Evolutionary conservation across 441 rosid species (phyloP), one percentile per base, ranked within the genome.

Genomic region (Breynia disticha): DNA sequence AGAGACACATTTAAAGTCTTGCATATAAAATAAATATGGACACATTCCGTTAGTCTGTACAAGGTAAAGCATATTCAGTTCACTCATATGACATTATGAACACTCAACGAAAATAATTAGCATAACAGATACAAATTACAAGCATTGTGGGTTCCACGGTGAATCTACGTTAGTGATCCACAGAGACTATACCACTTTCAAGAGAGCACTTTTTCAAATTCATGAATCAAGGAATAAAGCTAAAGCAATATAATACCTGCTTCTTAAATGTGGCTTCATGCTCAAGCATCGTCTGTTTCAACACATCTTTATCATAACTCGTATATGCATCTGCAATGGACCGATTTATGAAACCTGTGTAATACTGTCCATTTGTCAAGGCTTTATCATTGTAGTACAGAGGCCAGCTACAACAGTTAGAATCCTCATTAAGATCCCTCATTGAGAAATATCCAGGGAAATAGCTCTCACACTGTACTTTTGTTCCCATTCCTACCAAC

Each of bases 381-480:
- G 71, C 56, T 64, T 69, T 75, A 68, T 82, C 95, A 54, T 72
- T 77, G 61, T 70, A 78, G 57, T 67, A 75, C 18, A 66, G 68
- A 41, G 90, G 86, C 96, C 94, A 90, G 71, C 80, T 75, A 73
- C 76, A 84, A 65, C 79, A 65, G 65, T 78, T 86, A 54, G 87
- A 81, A 54, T 94, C 89, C 63, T 84, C 83, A 63, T 80, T 83
- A 54, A 82, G 83, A 78, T 87, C 95, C 78, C 90, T 78, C 95
- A 90, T 87, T 72, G 86, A 76, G 72, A 69, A 74, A 75, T 72
- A 75, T 67, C 81, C 82, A 42, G 77, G 75, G 57, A 78, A 70
- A 77, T 65, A 69, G 75, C 89, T 76, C 72, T 90, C 85, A 64
- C 71, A 62, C 62, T 82, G 87, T 54, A 83, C 86, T 74, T 82